These are phyloP conservation scores for Erodium trifolium DNA, from an alignment of 441 rosid genomes.

Conservation along the genomic window DNA sequence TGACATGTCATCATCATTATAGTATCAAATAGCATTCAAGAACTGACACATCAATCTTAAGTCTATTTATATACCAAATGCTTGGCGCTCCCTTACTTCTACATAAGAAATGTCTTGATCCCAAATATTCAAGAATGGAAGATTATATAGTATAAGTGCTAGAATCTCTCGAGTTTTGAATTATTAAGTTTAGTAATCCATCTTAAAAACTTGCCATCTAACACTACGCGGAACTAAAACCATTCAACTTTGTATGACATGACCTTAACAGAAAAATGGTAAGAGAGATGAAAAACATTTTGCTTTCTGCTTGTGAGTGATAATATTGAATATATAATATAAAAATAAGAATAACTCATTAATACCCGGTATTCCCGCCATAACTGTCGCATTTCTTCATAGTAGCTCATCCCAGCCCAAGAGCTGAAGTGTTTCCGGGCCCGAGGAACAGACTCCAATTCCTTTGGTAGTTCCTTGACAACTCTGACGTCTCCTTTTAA, in stretches of 20 bases:
- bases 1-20: conserved; percentile 13
- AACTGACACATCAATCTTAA: no score
- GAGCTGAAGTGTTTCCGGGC: conserved; percentile 88
- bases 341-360: no score
- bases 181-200: not conserved
- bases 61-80: no score
- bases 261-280: no score
- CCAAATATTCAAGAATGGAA: not conserved
- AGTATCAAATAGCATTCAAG: conserved; percentile 3
- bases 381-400: conserved; percentile 61
- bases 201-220: no score
- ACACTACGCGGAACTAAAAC: no score
- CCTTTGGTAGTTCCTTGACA: conserved; percentile 64
- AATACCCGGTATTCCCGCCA: conserved; percentile 68
- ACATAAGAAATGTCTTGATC: no score
- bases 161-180: not conserved
- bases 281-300: no score
- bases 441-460: conserved; percentile 57
- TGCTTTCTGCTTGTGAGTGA: no score
- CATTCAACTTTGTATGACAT: not conserved
- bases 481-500: conserved; percentile 63
- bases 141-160: not conserved
- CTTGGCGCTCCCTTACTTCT: no score
- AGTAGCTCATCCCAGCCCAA: conserved; percentile 77
- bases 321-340: no score